Percentiles rank a stretch among this genome's conserved stretches.
phyloP scores from a whole-genome alignment of 1,284 basidiomycete genomes.

The Ustilago shanxiensis region DNA sequence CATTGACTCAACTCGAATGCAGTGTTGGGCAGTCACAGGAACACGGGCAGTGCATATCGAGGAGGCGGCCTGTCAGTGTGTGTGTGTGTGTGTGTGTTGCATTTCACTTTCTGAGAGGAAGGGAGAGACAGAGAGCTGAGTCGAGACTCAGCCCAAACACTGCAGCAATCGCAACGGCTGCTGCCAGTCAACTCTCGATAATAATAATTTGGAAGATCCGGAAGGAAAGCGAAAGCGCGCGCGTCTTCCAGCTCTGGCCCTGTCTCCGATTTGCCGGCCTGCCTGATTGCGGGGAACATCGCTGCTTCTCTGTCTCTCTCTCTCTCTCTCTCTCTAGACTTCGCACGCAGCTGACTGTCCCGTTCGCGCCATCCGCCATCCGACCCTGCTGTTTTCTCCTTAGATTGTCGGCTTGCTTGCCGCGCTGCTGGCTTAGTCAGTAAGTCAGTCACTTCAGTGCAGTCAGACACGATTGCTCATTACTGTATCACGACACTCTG shows the following conservation, averaged over 20 bases:
- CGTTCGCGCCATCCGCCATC: conserved; percentile 10
- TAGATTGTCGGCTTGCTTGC: too few species aligned
- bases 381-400: too few species aligned
- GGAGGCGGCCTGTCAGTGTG: neutral
- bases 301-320: too few species aligned
- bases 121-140: too few species aligned
- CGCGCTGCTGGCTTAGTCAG: too few species aligned
- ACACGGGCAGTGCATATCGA: conserved; percentile 7
- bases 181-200: neutral
- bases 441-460: too few species aligned
- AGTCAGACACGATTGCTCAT: too few species aligned
- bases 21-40: conserved; percentile 8
- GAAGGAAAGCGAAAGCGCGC: neutral
- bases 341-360: conserved; percentile 16
- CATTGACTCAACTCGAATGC: neutral
- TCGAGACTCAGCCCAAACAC: conserved; percentile 7
- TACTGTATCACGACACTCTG: neutral
- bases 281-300: conserved; percentile 4
- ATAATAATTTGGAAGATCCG: neutral
- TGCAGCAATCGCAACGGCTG: neutral
- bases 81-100: too few species aligned
- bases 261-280: neutral
- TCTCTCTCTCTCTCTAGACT: neutral
- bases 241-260: too few species aligned
- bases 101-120: too few species aligned